Conservation (phyloP, 2,329 filamentous ascomycete species). For the Talaromyces albobiverticillius region DNA sequence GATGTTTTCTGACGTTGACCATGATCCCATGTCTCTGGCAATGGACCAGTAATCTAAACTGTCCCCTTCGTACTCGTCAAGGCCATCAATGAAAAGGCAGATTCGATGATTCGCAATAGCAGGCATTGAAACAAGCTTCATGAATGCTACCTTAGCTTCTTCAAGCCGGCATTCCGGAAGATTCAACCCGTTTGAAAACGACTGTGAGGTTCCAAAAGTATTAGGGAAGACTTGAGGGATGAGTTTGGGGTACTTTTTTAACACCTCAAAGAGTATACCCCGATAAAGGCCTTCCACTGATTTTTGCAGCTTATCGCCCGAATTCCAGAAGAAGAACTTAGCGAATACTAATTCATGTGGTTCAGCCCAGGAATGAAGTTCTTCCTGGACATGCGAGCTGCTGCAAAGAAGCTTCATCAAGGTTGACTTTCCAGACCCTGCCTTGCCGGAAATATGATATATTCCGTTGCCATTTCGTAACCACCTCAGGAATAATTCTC, state of each 20-base stretch:
- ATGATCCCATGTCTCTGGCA: conserved; percentile 8
- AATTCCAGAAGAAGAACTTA: conserved; percentile 43
- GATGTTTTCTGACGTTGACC: conserved; percentile 5
- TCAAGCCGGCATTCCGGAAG: conserved; percentile 8
- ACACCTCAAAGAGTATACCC: conserved; percentile 35
- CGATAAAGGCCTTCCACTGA: conserved; percentile 41
- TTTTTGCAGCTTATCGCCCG: conserved; percentile 38
- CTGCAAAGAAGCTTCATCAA: conserved; percentile 45
- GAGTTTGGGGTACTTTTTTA: conserved; percentile 27
- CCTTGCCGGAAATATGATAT: conserved; percentile 45
- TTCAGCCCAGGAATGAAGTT: conserved; percentile 35
- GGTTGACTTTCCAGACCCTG: conserved; percentile 49
- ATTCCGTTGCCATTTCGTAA: conserved; percentile 20
- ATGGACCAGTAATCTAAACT: conserved; percentile 13
- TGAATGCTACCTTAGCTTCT: conserved; percentile 14
- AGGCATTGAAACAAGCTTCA: neutral
- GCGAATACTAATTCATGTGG: conserved; percentile 27
- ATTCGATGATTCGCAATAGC: conserved; percentile 11
- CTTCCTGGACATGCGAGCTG: conserved; percentile 22
- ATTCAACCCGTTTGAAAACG: neutral
- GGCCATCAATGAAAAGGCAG: conserved; percentile 21
- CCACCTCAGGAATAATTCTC: conserved; percentile 18
- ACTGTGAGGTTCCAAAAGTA: neutral
- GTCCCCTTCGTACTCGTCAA: conserved; percentile 22
- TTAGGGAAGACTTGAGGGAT: conserved; percentile 19